A percentile compares a stretch with the other conserved stretches of the same genome.
Evolutionary conservation across 2,329 filamentous ascomycete genomes (phyloP).

Genomic region (Hypoxylon sp.): DNA sequence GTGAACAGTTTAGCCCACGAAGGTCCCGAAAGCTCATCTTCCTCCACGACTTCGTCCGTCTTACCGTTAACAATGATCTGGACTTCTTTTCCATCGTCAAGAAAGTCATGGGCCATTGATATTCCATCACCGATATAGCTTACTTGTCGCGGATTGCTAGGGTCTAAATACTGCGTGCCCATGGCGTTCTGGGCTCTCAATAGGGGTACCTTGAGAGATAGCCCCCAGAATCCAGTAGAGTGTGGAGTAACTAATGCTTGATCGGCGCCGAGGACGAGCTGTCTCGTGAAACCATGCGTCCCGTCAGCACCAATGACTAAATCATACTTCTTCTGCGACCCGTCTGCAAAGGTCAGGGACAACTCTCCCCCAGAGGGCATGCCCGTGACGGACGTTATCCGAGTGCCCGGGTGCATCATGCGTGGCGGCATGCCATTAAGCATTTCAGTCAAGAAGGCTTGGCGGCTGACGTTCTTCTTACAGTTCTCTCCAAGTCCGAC

Average conservation of each 20-base stretch:
- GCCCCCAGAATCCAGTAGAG: conserved; percentile 50
- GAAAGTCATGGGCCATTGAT: conserved; percentile 47
- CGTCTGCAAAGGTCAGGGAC: conserved; percentile 49
- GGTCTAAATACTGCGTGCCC: conserved; percentile 49
- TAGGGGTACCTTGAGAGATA: conserved; percentile 50
- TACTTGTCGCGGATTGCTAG: conserved; percentile 45
- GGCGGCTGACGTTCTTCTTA: conserved; percentile 48
- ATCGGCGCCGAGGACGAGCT: conserved; percentile 48
- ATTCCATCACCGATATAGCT: conserved; percentile 53
- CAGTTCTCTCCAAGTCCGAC: conserved; percentile 24
- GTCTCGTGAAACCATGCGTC: conserved; percentile 45
- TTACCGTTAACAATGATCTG: conserved; percentile 48
- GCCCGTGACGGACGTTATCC: conserved; percentile 48
- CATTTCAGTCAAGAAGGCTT: conserved; percentile 50
- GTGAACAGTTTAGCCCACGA: conserved; percentile 53
- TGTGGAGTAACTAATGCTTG: conserved; percentile 43
- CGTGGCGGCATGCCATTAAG: conserved; percentile 48
- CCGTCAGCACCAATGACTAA: conserved; percentile 53
- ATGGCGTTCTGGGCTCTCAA: conserved; percentile 49
- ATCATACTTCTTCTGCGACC: conserved; percentile 52
- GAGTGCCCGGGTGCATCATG: conserved; percentile 49
- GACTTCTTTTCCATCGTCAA: conserved; percentile 51
- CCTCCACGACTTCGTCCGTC: conserved; percentile 24
- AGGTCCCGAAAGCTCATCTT: conserved; percentile 12
- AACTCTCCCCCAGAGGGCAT: conserved; percentile 37